phyloP scores from a whole-genome alignment of 1,284 basidiomycete genomes.

The Ustilago shanxiensis region DNA sequence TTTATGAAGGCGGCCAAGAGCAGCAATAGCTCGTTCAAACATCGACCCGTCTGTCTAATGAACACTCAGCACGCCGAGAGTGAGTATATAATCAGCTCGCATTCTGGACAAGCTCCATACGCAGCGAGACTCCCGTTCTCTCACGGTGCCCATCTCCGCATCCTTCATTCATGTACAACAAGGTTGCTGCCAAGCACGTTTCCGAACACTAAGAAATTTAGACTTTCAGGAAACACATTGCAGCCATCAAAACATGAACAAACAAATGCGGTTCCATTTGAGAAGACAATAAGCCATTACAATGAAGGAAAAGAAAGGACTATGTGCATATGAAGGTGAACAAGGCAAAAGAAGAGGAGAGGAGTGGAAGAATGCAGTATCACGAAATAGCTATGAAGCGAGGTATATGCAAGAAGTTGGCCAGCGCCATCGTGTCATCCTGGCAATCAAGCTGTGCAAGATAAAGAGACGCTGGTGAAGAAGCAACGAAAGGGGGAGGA shows the following conservation, averaged over 20 bases:
- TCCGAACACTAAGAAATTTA: neutral
- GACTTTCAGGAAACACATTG: neutral
- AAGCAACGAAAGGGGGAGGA: slow-evolving; percentile 6
- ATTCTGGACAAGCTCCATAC: slow-evolving; percentile 19
- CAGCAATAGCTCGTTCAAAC: neutral
- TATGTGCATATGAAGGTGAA: neutral
- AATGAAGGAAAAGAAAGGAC: slow-evolving; percentile 20
- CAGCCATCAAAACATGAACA: slow-evolving; percentile 5
- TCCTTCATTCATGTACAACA: neutral
- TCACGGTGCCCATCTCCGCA: neutral
- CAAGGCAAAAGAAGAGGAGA: neutral
- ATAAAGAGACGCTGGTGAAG: neutral
- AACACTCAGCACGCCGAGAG: neutral
- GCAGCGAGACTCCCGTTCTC: slow-evolving; percentile 16
- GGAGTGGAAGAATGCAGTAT: slow-evolving; percentile 4
- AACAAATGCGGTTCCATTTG: slow-evolving; percentile 26
- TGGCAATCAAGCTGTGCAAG: too few relatives aligned
- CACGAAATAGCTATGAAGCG: slow-evolving; percentile 5
- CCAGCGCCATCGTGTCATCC: neutral
- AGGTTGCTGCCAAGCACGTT: neutral
- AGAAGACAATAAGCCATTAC: slow-evolving; percentile 35
- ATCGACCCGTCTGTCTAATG: neutral
- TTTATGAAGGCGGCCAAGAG: slow-evolving; percentile 3
- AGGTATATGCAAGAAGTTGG: slow-evolving; percentile 35
- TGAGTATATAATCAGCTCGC: slow-evolving; percentile 5